A percentile compares a stretch with the other conserved stretches of the same genome.
phyloP scores from a whole-genome alignment of 192 early-diverging fungal species.

The Funneliformis geosporum region DNA sequence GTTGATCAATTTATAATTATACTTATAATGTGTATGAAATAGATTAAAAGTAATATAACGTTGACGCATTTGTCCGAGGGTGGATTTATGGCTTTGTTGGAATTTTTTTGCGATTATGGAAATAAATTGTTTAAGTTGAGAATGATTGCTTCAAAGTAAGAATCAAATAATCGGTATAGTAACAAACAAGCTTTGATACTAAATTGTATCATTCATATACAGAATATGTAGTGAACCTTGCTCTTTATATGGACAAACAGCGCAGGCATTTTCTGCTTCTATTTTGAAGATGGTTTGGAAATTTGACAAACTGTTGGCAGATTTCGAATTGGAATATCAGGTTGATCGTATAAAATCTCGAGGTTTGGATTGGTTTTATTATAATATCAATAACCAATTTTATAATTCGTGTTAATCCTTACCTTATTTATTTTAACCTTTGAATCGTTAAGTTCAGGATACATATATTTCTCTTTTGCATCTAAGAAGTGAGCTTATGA shows the following conservation, averaged over 20 bases:
- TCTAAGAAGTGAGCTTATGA: slow-evolving; percentile 23
- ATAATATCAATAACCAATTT: neutral
- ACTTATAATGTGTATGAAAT: neutral
- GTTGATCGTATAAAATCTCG: neutral
- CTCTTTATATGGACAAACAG: slow-evolving; percentile 43
- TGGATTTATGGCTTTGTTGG: slow-evolving; percentile 31
- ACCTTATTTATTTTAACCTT: neutral
- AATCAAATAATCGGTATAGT: neutral
- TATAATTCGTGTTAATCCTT: neutral
- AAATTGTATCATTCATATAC: neutral
- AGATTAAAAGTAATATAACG: slow-evolving; percentile 32
- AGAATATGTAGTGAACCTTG: slow-evolving; percentile 21
- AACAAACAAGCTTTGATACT: neutral
- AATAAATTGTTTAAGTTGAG: slow-evolving; percentile 32
- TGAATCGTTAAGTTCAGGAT: slow-evolving; percentile 5
- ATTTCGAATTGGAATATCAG: slow-evolving; percentile 32
- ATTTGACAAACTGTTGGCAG: slow-evolving; percentile 37
- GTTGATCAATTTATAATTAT: neutral
- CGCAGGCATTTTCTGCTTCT: slow-evolving; percentile 43
- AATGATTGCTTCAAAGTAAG: slow-evolving; percentile 9
- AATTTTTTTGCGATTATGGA: slow-evolving; percentile 37
- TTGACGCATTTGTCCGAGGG: slow-evolving; percentile 37
- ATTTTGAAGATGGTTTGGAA: slow-evolving; percentile 28
- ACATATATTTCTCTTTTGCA: slow-evolving; percentile 36
- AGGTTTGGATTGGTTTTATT: neutral